These are phyloP conservation scores for Aspergillus panamensis DNA, from an alignment of 495 filamentous ascomycete genomes.

Conservation along the genomic window DNA sequence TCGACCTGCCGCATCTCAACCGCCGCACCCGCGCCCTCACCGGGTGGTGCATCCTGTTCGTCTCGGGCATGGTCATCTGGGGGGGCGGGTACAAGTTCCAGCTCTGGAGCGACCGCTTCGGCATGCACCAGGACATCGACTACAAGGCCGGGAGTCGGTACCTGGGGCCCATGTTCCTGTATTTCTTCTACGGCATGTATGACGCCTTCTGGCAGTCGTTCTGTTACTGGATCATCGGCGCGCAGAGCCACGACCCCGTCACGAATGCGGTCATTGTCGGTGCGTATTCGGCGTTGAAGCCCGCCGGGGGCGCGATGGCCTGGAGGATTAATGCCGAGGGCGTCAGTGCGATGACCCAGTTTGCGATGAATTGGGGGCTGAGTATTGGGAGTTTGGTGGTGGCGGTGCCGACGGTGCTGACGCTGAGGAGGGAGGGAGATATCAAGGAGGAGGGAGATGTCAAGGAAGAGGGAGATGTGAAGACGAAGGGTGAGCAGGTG, in stretches of 20 bases:
- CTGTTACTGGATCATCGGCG: constrained; percentile 86
- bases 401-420: constrained; percentile 31
- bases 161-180: constrained; percentile 51
- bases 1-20: constrained; percentile 41
- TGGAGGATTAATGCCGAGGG: constrained; percentile 69
- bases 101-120: constrained; percentile 34
- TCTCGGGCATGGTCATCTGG: constrained; percentile 49
- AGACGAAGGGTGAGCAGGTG: not conserved
- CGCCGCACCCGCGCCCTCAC: constrained; percentile 41
- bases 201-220: constrained; percentile 64
- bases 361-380: constrained; percentile 62
- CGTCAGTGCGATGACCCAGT: constrained; percentile 55
- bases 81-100: constrained; percentile 54
- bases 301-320: constrained; percentile 78
- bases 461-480: not conserved
- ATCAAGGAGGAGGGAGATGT: not conserved
- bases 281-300: constrained; percentile 90
- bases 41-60: constrained; percentile 46
- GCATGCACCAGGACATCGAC: constrained; percentile 40
- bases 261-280: constrained; percentile 84
- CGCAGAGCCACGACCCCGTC: constrained; percentile 78
- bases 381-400: constrained; percentile 62
- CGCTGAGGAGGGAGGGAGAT: not conserved
- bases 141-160: constrained; percentile 31
- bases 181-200: constrained; percentile 53